phyloP scores from a whole-genome alignment of 2,329 filamentous ascomycete species.

The Colletotrichum sublineola region DNA sequence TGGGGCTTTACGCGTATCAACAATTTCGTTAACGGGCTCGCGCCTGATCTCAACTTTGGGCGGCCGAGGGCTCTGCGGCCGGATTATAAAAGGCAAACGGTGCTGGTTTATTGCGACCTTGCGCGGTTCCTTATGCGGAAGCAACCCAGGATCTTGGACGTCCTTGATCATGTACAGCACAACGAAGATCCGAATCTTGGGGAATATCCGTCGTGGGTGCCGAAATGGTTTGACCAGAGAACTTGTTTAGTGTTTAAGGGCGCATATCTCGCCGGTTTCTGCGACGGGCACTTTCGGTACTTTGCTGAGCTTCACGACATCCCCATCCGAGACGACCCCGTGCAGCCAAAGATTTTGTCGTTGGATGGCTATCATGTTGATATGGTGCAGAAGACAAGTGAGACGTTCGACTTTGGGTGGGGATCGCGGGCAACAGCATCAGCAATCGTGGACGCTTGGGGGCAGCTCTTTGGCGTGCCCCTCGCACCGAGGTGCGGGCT shows the following conservation, averaged over 20 bases:
- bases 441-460: constrained; percentile 19
- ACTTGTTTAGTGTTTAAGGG: constrained; percentile 29
- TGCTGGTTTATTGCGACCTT: constrained; percentile 40
- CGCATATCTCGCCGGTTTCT: constrained; percentile 38
- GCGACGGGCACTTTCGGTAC: constrained; percentile 31
- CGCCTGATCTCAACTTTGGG: constrained; percentile 29
- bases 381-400: constrained; percentile 21
- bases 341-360: constrained; percentile 29
- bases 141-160: constrained; percentile 35
- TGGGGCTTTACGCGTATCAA: constrained; percentile 34
- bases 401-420: constrained; percentile 3
- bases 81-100: constrained; percentile 37
- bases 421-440: constrained; percentile 1
- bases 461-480: constrained; percentile 9
- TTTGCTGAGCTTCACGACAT: constrained; percentile 32
- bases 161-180: constrained; percentile 40
- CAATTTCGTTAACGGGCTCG: constrained; percentile 30
- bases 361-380: constrained; percentile 40
- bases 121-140: constrained; percentile 41
- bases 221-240: constrained; percentile 41
- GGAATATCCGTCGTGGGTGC: constrained; percentile 42
- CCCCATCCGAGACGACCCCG: constrained; percentile 10
- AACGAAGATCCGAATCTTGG: constrained; percentile 29
- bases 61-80: constrained; percentile 33
- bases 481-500: constrained; percentile 12